Conservation (phyloP, 2,329 filamentous ascomycete species). For the Diplodia mutila region DNA sequence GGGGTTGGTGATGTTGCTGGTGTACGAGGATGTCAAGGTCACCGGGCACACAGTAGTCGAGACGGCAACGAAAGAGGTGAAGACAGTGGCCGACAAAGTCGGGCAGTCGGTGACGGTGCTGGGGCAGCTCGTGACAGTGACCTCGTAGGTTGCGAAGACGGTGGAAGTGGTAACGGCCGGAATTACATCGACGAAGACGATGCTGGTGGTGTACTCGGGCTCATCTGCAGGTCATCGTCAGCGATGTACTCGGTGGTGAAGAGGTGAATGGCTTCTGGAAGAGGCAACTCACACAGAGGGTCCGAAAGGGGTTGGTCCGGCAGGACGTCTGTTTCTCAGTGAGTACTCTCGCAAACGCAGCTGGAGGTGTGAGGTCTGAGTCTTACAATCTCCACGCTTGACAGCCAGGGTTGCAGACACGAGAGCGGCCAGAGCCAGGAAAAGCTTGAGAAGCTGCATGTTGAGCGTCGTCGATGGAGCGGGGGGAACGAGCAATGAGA, state of each 20-base stretch:
- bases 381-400: slow-evolving; percentile 9
- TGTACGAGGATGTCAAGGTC: slow-evolving; percentile 34
- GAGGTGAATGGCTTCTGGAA: no score
- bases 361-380: background rate
- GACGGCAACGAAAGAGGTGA: slow-evolving; percentile 46
- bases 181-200: slow-evolving; percentile 33
- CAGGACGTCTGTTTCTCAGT: background rate
- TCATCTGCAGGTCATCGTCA: background rate
- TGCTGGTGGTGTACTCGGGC: slow-evolving; percentile 4
- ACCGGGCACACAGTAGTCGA: slow-evolving; percentile 52
- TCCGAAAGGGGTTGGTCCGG: background rate
- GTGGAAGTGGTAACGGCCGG: slow-evolving; percentile 45
- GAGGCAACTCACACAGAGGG: slow-evolving; percentile 1
- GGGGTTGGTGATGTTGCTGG: slow-evolving; percentile 9
- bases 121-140: slow-evolving; percentile 49
- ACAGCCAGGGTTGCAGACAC: slow-evolving; percentile 14
- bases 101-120: slow-evolving; percentile 46
- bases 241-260: background rate
- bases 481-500: background rate
- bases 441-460: slow-evolving; percentile 25
- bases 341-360: background rate
- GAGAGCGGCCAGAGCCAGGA: slow-evolving; percentile 17
- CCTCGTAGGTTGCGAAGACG: slow-evolving; percentile 48
- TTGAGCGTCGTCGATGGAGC: background rate
- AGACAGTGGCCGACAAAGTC: slow-evolving; percentile 37